Conservation (phyloP, 768 basidiomycete species). For the Royoungia palumana region DNA sequence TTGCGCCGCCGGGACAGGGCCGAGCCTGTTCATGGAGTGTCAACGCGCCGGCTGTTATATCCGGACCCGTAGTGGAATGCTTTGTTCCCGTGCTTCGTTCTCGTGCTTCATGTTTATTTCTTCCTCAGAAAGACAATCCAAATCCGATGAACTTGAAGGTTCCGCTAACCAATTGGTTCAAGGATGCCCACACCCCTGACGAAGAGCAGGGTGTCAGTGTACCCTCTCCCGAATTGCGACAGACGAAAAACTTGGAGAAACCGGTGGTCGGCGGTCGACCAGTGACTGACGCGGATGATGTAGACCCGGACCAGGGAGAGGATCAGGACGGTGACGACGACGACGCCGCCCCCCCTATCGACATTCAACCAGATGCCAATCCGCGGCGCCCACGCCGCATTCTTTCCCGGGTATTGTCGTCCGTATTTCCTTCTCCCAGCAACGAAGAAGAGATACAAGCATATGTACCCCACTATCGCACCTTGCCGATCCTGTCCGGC, state of each 20-base stretch:
- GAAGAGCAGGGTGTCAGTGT: slow-evolving; percentile 7
- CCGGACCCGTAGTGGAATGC: not conserved
- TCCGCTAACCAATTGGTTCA: slow-evolving; percentile 1
- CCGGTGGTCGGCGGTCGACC: not conserved
- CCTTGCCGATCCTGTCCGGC: slow-evolving; percentile 63
- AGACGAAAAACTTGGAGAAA: not conserved
- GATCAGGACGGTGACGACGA: slow-evolving; percentile 14
- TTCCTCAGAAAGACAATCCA: not conserved
- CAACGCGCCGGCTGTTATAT: too few relatives aligned
- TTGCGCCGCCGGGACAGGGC: too few relatives aligned
- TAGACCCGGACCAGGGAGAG: not conserved
- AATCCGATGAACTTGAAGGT: slow-evolving; percentile 16
- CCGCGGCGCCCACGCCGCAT: slow-evolving; percentile 1
- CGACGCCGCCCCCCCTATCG: not conserved
- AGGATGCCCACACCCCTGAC: slow-evolving; percentile 18
- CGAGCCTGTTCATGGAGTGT: too few relatives aligned
- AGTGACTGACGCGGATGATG: not conserved
- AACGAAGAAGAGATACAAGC: slow-evolving; percentile 27
- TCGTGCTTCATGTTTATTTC: slow-evolving; percentile 4
- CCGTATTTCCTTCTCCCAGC: slow-evolving; percentile 16
- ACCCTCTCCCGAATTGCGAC: not conserved
- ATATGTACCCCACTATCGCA: slow-evolving; percentile 58
- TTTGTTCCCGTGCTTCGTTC: not conserved
- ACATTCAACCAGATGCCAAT: not conserved
- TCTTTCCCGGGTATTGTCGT: slow-evolving; percentile 5